phyloP scores from a whole-genome alignment of 2,329 filamentous ascomycete species.

The Cordyceps farinosa region DNA sequence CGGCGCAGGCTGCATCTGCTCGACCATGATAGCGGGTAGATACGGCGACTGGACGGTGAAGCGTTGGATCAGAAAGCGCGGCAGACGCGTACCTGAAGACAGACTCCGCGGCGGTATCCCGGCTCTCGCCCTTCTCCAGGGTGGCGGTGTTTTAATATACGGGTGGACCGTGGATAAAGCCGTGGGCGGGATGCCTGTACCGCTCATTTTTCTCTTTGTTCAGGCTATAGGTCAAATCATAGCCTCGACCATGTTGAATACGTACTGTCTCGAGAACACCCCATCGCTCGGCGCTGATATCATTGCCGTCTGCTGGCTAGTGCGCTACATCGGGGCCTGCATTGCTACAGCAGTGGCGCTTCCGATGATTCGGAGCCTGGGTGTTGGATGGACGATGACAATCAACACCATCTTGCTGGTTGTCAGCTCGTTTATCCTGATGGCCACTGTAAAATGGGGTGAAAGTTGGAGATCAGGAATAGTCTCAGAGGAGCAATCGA shows the following conservation, averaged over 20 bases:
- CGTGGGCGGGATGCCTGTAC: conserved; percentile 54
- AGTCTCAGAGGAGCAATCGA: conserved; percentile 23
- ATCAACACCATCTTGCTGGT: conserved; percentile 45
- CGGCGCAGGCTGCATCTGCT: conserved; percentile 64
- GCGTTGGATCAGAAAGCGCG: conserved; percentile 59
- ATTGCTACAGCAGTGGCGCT: conserved; percentile 67
- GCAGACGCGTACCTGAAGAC: conserved; percentile 64
- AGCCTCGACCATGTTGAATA: conserved; percentile 72
- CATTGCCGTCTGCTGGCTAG: conserved; percentile 75
- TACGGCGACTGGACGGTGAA: conserved; percentile 66
- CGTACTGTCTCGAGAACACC: conserved; percentile 82
- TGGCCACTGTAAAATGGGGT: conserved; percentile 39
- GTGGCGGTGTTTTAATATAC: conserved; percentile 62
- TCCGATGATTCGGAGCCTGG: conserved; percentile 69
- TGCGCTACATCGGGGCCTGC: conserved; percentile 72
- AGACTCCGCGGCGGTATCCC: conserved; percentile 57
- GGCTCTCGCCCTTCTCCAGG: conserved; percentile 56
- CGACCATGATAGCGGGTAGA: conserved; percentile 68
- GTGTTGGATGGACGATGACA: conserved; percentile 78
- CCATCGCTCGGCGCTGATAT: conserved; percentile 65
- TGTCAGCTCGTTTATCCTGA: conserved; percentile 34
- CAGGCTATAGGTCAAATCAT: conserved; percentile 73
- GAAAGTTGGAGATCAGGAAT: conserved; percentile 37
- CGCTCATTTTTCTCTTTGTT: conserved; percentile 69
- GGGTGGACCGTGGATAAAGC: conserved; percentile 49